Percentiles rank a stretch among this genome's conserved stretches.
Evolutionary conservation across 345 rosid species (phyloP).

Genomic region (Raphanus sativus): DNA sequence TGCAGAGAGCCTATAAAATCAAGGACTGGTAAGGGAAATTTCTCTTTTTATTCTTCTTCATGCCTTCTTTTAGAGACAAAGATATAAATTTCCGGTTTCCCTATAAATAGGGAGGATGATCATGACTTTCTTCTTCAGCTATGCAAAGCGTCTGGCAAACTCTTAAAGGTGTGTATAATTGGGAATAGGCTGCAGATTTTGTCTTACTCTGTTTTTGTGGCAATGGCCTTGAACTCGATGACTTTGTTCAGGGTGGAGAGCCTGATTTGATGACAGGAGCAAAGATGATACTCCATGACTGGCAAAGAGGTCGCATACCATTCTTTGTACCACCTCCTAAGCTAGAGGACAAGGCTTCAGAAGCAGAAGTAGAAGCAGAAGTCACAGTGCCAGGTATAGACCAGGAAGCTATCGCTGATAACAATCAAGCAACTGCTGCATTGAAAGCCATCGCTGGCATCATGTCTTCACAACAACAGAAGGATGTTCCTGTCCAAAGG

Average conservation of each 20-base stretch:
- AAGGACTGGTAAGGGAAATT: constrained; percentile 59
- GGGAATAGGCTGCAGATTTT: background rate
- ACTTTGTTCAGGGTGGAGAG: constrained; percentile 72
- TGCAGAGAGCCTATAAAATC: constrained; percentile 86
- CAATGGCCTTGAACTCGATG: background rate
- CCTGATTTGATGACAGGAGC: constrained; percentile 83
- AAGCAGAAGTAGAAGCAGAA: constrained; percentile 47
- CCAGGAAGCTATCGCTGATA: constrained; percentile 50
- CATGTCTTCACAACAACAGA: constrained; percentile 74
- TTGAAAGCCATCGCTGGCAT: constrained; percentile 72
- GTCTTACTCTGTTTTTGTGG: background rate
- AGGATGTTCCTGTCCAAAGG: constrained; percentile 69
- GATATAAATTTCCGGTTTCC: background rate
- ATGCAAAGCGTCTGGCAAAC: constrained; percentile 75
- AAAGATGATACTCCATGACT: constrained; percentile 93
- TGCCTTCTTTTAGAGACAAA: background rate
- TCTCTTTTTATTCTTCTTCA: background rate
- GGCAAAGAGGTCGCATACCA: constrained; percentile 95
- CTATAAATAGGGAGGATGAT: constrained; percentile 69
- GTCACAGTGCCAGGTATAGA: constrained; percentile 43
- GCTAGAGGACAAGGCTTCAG: constrained; percentile 38
- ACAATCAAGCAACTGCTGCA: constrained; percentile 58
- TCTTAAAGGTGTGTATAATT: constrained; percentile 60
- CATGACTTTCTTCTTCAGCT: constrained; percentile 81
- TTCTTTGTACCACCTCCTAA: constrained; percentile 83